phyloP scores from a whole-genome alignment of 139 green algal species.

The Volvox reticuliferus region DNA sequence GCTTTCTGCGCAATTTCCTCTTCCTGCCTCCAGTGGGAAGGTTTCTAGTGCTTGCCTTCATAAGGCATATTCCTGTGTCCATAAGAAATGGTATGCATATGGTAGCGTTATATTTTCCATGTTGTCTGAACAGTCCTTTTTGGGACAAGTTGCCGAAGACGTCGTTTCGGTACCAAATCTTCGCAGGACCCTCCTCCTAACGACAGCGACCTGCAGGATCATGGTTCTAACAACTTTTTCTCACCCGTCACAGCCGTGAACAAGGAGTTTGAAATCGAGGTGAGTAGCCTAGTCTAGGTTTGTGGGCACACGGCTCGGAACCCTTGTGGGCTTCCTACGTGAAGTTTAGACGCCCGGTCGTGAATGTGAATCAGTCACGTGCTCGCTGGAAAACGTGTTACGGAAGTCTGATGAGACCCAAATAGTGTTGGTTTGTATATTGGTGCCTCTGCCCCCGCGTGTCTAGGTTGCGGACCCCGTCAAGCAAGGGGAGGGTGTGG shows the following conservation, averaged over 20 bases:
- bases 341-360: too few relatives aligned
- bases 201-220: constrained; percentile 51
- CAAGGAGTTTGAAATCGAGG: constrained; percentile 45
- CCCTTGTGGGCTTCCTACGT: too few relatives aligned
- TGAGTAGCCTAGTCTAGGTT: neutral
- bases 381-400: too few relatives aligned
- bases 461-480: constrained; percentile 85
- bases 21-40: neutral
- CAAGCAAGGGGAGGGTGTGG: constrained; percentile 92
- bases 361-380: too few relatives aligned
- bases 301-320: too few relatives aligned
- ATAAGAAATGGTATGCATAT: neutral
- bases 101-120: too few relatives aligned
- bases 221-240: constrained; percentile 33
- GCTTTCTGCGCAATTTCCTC: too few relatives aligned
- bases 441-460: too few relatives aligned
- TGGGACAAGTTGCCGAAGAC: too few relatives aligned
- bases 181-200: constrained; percentile 53
- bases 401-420: too few relatives aligned
- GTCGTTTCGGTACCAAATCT: neutral
- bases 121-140: too few relatives aligned
- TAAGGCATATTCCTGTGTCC: neutral
- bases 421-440: too few relatives aligned
- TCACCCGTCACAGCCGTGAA: neutral
- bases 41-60: neutral